Evolutionary conservation across 164 flowering plant genomes (phyloP).

Genomic region (Buxus sempervirens): DNA sequence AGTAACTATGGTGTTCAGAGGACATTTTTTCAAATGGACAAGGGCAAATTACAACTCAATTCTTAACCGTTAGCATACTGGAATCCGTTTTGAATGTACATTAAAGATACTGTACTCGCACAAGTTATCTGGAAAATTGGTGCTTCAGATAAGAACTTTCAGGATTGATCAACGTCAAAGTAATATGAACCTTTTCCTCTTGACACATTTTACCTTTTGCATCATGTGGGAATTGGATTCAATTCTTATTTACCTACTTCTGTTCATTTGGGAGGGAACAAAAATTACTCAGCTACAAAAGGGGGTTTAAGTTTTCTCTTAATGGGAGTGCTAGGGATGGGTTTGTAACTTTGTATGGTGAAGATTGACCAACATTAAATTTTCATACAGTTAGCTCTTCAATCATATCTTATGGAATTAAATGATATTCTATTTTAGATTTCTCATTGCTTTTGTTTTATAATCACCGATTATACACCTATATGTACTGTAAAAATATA

Average conservation of each 20-base stretch:
- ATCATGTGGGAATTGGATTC: background rate
- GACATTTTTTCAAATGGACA: too few relatives aligned
- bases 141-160: too few relatives aligned
- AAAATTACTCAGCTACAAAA: background rate
- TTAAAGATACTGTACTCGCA: too few relatives aligned
- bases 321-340: background rate
- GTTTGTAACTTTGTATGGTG: background rate
- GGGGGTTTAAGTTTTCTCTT: background rate
- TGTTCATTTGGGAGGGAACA: background rate
- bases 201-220: background rate
- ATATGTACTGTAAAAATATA: background rate
- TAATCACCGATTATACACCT: too few relatives aligned
- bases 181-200: background rate
- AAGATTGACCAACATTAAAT: too few relatives aligned
- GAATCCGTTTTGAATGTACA: too few relatives aligned
- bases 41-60: too few relatives aligned
- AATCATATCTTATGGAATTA: background rate
- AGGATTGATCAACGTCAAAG: too few relatives aligned
- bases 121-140: too few relatives aligned
- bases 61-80: too few relatives aligned
- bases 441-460: background rate
- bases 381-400: too few relatives aligned
- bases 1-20: too few relatives aligned
- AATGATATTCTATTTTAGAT: background rate
- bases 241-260: background rate